Base-by-base conservation (phyloP, 345 rosid species). In the Fremontodendron californicum region DNA sequence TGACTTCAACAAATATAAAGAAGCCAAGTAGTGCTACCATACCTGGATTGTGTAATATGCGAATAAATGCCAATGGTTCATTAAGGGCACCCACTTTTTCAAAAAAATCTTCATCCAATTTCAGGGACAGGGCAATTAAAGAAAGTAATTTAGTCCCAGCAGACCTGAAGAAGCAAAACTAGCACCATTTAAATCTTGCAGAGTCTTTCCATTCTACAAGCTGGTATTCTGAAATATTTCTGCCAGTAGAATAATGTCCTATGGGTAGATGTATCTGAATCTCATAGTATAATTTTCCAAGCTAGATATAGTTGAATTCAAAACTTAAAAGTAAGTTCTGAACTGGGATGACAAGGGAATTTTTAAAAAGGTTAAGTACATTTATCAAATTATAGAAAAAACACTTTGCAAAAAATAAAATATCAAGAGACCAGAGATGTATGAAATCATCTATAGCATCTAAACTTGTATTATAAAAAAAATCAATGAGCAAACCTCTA, bases 31-130 rank as follows among this genome's bases (percentile, higher is more conserved):
- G 40, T 4, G 49, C 27, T 60, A 40, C 67, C 8, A 13, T 51
- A 92, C 98, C 94, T 84, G 97, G 82, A 89, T 92, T 91, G 78
- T 82, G 92, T 81, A 92, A 80, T 33, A 92, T 90, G 40, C 93
- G 91, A 78, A 92, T 87, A 82, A 83, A 81, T 18, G 82, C 51
- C 15, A 74, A 49, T 45, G 93, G 89, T 42, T 45, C 71, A 73
- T 79, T 79, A 84, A 85, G 72, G n/a, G 92, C 94, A 72, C 93
- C 96, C 10, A 89, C 54, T 81, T 85, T 77, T 78, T 86, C 87
- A 78, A 94, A 92, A 82, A 84, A 86, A 78, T 88, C 81, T 61
- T 88, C 88, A 37, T 91, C 91, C 83, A 92, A 84, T 77, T 89
- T 76, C 81, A 94, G 66, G 46, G 96, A 94, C 84, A 91, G 37